phyloP scores from a whole-genome alignment of 2,329 filamentous ascomycete species.

The Albifimbria verrucaria region DNA sequence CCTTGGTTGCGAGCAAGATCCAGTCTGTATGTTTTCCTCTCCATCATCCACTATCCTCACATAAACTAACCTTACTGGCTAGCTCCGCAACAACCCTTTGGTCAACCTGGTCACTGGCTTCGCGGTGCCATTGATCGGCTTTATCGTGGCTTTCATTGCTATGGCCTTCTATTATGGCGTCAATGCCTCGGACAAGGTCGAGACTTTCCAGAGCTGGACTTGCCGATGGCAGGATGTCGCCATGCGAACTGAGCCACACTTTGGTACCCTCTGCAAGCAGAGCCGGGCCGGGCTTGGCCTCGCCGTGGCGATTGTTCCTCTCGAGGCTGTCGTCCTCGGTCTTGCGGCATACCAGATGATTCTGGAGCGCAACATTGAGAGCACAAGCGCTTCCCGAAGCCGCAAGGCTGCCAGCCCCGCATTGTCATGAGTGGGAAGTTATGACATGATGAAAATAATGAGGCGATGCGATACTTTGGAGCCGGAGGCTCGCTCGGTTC shows the following conservation, averaged over 20 bases:
- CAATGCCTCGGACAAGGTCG: constrained; percentile 47
- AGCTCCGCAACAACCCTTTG: constrained; percentile 17
- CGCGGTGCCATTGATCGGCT: constrained; percentile 22
- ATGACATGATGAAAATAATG: background rate
- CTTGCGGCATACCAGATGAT: constrained; percentile 42
- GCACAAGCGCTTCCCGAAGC: constrained; percentile 18
- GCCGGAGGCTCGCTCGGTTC: background rate
- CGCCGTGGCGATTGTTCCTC: constrained; percentile 52
- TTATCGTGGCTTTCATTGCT: constrained; percentile 44
- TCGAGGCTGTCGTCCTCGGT: constrained; percentile 48
- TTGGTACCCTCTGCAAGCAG: constrained; percentile 54
- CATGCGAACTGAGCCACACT: constrained; percentile 52
- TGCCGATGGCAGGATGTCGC: constrained; percentile 56
- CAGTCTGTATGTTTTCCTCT: constrained; percentile 40
- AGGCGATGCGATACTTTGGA: background rate
- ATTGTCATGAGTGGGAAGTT: constrained; percentile 13
- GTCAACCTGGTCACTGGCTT: constrained; percentile 18
- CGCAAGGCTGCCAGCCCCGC: constrained; percentile 31
- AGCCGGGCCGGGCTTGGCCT: constrained; percentile 53
- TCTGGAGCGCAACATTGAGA: constrained; percentile 37
- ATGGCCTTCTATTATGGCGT: constrained; percentile 56
- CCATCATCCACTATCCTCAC: background rate
- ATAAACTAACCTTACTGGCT: constrained; percentile 10
- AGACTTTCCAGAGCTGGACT: constrained; percentile 60
- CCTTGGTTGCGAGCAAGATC: constrained; percentile 47